Evolutionary conservation across 768 basidiomycete genomes (phyloP).

Genomic region (Naganishia friedmannii): DNA sequence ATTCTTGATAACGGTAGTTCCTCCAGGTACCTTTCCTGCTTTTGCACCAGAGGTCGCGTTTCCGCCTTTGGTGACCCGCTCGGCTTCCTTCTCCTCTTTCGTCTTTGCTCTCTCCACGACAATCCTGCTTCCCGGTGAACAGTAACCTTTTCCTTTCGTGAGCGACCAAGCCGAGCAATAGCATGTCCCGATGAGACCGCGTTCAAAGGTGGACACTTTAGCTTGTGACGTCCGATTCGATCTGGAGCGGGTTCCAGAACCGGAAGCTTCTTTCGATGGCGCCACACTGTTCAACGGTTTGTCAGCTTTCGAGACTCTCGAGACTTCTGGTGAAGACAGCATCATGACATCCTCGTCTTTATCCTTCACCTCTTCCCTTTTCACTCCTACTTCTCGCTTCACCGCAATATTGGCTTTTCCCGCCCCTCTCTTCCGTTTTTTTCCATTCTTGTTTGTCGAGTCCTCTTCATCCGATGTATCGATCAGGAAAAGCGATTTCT

Average conservation of each 20-base stretch:
- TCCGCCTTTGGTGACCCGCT: slow-evolving; percentile 34
- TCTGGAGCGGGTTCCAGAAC: not conserved
- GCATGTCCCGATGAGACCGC: slow-evolving; percentile 48
- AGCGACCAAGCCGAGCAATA: slow-evolving; percentile 50
- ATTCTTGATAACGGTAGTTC: slow-evolving; percentile 38
- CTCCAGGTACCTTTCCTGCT: slow-evolving; percentile 4
- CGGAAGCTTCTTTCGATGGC: not conserved
- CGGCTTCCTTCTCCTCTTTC: slow-evolving; percentile 35
- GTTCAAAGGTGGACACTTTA: slow-evolving; percentile 28
- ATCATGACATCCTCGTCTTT: slow-evolving; percentile 32
- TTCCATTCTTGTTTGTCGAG: not conserved
- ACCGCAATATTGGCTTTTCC: not conserved
- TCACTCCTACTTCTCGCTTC: not conserved
- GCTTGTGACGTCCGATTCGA: not conserved
- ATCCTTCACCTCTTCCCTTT: not conserved
- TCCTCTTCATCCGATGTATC: slow-evolving; percentile 31
- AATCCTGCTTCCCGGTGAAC: slow-evolving; percentile 42
- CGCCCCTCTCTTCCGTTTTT: not conserved
- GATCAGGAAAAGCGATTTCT: slow-evolving; percentile 26
- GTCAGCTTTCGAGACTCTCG: not conserved
- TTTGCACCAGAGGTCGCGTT: slow-evolving; percentile 32
- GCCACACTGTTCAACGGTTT: too few species aligned
- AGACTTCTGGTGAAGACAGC: slow-evolving; percentile 23
- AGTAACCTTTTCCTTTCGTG: slow-evolving; percentile 51
- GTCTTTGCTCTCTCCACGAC: slow-evolving; percentile 42